A percentile compares a stretch with the other conserved stretches of the same genome.
Evolutionary conservation across 1,139 yeast species (phyloP).

Genomic region (Kurtzmaniella quercitrusa): DNA sequence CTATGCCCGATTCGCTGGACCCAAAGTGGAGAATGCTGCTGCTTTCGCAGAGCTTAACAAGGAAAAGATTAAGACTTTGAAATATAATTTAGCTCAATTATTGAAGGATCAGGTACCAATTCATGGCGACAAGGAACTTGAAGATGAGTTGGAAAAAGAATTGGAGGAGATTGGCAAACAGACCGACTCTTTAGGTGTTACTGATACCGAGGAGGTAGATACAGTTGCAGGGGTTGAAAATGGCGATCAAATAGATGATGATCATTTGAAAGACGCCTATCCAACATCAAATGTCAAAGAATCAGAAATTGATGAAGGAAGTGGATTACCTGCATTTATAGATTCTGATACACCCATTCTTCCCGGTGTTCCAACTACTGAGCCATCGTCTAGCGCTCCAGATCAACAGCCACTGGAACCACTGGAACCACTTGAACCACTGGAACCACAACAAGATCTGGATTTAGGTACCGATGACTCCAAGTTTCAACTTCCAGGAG

Average conservation of each 20-base stretch:
- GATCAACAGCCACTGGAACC: conserved; percentile 7
- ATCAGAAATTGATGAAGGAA: background rate
- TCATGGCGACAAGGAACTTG: conserved; percentile 25
- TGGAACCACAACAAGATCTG: background rate
- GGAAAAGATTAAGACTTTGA: conserved; percentile 35
- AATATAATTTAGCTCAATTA: conserved; percentile 37
- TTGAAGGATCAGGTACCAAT: conserved; percentile 35
- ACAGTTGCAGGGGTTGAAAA: conserved; percentile 5
- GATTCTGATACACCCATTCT: background rate
- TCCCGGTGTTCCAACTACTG: background rate
- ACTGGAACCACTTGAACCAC: conserved; percentile 2
- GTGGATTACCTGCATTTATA: background rate
- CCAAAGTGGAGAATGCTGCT: conserved; percentile 22
- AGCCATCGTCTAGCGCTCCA: conserved; percentile 4
- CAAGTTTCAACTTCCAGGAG: conserved; percentile 21
- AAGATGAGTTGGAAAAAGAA: conserved; percentile 25
- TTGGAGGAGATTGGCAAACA: conserved; percentile 9
- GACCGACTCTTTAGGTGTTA: conserved; percentile 6
- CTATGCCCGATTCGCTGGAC: conserved; percentile 29
- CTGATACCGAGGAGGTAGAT: conserved; percentile 7
- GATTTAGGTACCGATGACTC: conserved; percentile 3
- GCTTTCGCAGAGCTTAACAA: conserved; percentile 27
- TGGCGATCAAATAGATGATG: background rate
- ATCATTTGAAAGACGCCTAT: background rate
- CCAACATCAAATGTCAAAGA: background rate